Base-by-base conservation (phyloP, 2,329 filamentous ascomycete species). In the Penicillium olsonii region DNA sequence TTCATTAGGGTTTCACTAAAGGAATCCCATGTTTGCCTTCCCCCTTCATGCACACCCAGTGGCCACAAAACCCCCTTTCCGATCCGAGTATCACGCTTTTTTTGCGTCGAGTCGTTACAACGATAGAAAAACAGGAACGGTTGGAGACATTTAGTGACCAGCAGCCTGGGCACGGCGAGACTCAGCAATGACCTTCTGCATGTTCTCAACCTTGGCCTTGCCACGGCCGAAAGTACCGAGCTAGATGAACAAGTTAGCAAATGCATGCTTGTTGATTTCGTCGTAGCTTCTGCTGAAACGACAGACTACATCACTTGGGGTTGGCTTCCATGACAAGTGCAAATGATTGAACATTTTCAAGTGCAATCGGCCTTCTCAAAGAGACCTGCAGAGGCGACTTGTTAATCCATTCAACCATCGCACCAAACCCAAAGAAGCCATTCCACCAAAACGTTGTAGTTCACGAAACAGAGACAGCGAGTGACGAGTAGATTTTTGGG, bases 181-280 rank as follows among this genome's bases (percentile, higher is more conserved):
- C 83, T 97, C 94, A 71, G 92, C 90, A 75, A 99, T 99, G 78
- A 99, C 89, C 72, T 90, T 86, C 81, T 91, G 90, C 81, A 99
- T 90, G 83, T 97, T 92, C 76, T 99, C 94, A 67, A 99, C 94
- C 92, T 99, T 99, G 77, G 84, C 87, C 92, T 99, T 99, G 74
- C 92, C 92, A 78, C 94, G 92, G 74, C 90, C 89, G 79, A 97
- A 97, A 69, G 94, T 97, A 76, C 94, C 94, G 83, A 99, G 92
- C 88, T 94, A 61, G 42, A 60, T 11, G 12, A n/a, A 8, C 51
- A 48, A 45, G 45, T 48, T 37, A 48, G 40, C 10, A 44, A 22
- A 38, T 35, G 17, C 15, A 10, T 18, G 1, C 6, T 17, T 6
- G 5, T 31, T 6, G 6, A 35, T 7, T 2, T 35, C 6, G 29